These are phyloP conservation scores for Stachybotrys chlorohalonatus DNA, from an alignment of 2,329 filamentous ascomycete species.

Conservation along the genomic window DNA sequence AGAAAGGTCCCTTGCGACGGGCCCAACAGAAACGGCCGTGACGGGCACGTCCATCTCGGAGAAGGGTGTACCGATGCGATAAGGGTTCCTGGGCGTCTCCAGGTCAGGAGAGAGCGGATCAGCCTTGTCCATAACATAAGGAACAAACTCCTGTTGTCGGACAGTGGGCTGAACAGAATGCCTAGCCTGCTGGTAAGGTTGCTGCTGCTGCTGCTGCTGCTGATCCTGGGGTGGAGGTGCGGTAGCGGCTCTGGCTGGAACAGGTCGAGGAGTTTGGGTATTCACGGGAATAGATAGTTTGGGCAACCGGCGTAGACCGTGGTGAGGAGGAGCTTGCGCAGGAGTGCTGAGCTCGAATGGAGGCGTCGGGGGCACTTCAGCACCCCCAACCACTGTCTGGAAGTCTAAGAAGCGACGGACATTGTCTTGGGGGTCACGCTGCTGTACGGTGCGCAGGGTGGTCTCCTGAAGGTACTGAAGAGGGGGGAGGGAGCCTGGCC, in stretches of 20 bases:
- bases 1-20: slow-evolving; percentile 67
- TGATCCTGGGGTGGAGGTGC: slow-evolving; percentile 12
- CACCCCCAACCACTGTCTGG: slow-evolving; percentile 43
- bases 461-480: slow-evolving; percentile 67
- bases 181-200: slow-evolving; percentile 14
- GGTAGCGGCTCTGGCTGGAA: slow-evolving; percentile 18
- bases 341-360: slow-evolving; percentile 56
- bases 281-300: slow-evolving; percentile 50
- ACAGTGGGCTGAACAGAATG: slow-evolving; percentile 7
- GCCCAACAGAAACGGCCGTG: slow-evolving; percentile 61
- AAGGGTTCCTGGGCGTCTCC: slow-evolving; percentile 49
- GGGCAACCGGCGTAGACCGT: slow-evolving; percentile 50
- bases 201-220: slow-evolving; percentile 14
- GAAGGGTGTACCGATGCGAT: slow-evolving; percentile 76
- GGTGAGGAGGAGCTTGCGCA: slow-evolving; percentile 33
- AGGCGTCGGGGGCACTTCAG: slow-evolving; percentile 58
- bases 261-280: slow-evolving; percentile 15
- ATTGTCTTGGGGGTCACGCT: slow-evolving; percentile 81
- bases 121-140: slow-evolving; percentile 42
- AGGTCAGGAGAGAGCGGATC: slow-evolving; percentile 46
- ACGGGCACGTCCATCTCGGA: slow-evolving; percentile 86
- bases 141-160: slow-evolving; percentile 27
- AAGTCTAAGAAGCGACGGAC: slow-evolving; percentile 86
- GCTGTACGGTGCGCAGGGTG: slow-evolving; percentile 58
- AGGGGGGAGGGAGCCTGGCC: slow-evolving; percentile 53